Conservation (phyloP, 192 early-diverging fungal genomes). For the Oehlia diaphana region DNA sequence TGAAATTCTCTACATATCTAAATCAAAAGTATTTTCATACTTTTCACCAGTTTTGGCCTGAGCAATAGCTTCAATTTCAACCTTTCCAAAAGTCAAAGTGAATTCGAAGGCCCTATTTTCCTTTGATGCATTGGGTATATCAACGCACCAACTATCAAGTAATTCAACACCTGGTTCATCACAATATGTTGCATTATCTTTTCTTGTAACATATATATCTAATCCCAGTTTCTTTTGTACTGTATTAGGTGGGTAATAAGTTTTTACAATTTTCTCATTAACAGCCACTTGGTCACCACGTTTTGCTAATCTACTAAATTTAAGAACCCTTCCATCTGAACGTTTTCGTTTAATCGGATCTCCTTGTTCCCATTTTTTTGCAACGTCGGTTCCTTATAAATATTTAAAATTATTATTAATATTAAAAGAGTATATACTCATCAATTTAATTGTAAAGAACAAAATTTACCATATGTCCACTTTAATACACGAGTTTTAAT, state of each 20-base stretch:
- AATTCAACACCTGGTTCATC: not conserved
- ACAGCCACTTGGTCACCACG: not conserved
- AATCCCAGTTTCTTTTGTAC: not conserved
- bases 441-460: not conserved
- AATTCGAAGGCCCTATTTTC: not conserved
- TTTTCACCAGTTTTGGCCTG: not conserved
- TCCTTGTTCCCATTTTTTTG: not conserved
- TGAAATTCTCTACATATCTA: not conserved
- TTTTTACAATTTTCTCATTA: not conserved
- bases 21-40: not conserved
- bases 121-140: not conserved
- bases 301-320: constrained; percentile 6
- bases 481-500: constrained; percentile 14
- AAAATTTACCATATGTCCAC: constrained; percentile 8
- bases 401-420: too few species aligned
- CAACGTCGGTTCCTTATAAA: not conserved
- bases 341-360: not conserved
- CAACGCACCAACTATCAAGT: not conserved
- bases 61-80: constrained; percentile 12
- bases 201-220: not conserved
- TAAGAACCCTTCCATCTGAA: not conserved
- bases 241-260: not conserved
- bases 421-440: not conserved
- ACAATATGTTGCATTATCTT: not conserved
- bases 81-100: not conserved